Conservation (phyloP, 306 rosid genomes). For the Cucurbita pepo region DNA sequence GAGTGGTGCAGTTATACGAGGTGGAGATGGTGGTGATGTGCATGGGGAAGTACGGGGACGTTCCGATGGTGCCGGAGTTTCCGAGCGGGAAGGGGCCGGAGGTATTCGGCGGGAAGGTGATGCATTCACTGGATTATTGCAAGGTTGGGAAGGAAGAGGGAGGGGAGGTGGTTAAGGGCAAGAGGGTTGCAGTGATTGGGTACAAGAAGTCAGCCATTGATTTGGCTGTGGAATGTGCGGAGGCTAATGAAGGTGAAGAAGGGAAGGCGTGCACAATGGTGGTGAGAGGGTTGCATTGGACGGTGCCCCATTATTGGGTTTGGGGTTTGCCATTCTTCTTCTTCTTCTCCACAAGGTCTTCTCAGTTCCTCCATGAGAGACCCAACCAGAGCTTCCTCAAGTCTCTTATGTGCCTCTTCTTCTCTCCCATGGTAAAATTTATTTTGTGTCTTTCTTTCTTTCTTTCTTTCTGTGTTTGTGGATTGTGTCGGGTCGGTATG, state of each 20-base stretch:
- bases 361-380: constrained; percentile 48
- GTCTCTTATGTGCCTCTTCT: constrained; percentile 25
- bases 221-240: constrained; percentile 36
- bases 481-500: too few species aligned
- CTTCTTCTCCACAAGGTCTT: constrained; percentile 47
- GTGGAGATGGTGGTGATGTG: constrained; percentile 48
- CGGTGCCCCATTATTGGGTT: constrained; percentile 45
- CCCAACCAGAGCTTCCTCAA: constrained; percentile 33
- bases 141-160: constrained; percentile 32
- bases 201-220: constrained; percentile 51
- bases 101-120: constrained; percentile 31
- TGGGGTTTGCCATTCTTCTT: constrained; percentile 64
- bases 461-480: too few species aligned
- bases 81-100: constrained; percentile 26
- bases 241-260: constrained; percentile 35
- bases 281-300: constrained; percentile 48
- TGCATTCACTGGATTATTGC: constrained; percentile 41
- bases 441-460: background rate
- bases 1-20: constrained; percentile 24
- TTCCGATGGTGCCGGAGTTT: constrained; percentile 22
- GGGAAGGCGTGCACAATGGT: constrained; percentile 55
- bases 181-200: constrained; percentile 44
- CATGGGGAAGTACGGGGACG: constrained; percentile 47
- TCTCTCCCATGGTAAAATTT: constrained; percentile 32
- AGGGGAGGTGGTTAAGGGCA: constrained; percentile 22